Conservation (phyloP, 768 basidiomycete species). For the Austroboletus eburneus region DNA sequence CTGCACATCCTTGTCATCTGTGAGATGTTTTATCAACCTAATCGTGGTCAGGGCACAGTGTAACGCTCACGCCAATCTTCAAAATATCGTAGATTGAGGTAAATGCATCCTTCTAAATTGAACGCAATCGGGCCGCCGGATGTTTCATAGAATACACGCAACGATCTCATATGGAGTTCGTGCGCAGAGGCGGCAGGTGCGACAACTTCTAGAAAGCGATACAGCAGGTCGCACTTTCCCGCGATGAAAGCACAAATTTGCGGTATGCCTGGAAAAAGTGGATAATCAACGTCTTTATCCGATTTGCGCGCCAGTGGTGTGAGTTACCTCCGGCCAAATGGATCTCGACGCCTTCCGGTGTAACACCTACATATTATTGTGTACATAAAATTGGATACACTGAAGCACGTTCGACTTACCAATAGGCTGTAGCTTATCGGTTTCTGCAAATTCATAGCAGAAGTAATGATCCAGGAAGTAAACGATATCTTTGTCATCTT, state of each 20-base stretch:
- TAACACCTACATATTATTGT: no score
- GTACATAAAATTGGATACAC: background rate
- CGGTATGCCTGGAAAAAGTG: constrained; percentile 46
- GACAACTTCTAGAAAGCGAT: constrained; percentile 67
- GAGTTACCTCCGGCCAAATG: background rate
- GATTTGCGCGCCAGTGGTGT: background rate
- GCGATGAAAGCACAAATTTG: constrained; percentile 43
- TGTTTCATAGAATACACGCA: constrained; percentile 86
- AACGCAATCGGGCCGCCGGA: constrained; percentile 83
- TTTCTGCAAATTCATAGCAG: background rate
- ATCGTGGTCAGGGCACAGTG: background rate
- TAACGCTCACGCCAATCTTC: constrained; percentile 72
- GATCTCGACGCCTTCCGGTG: background rate
- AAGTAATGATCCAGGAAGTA: background rate
- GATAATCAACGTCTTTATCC: background rate
- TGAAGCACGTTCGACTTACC: background rate
- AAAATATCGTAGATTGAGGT: constrained; percentile 80
- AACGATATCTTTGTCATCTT: background rate
- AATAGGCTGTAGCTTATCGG: background rate
- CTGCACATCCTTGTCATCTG: constrained; percentile 7
- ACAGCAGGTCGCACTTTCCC: constrained; percentile 47
- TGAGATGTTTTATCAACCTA: background rate
- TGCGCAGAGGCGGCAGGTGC: constrained; percentile 64
- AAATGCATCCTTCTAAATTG: constrained; percentile 80
- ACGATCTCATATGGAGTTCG: constrained; percentile 57